Percentiles rank a stretch among this genome's conserved stretches.
Conservation (phyloP, 129 eudicot species). For the Rutidosis leptorrhynchoides region DNA sequence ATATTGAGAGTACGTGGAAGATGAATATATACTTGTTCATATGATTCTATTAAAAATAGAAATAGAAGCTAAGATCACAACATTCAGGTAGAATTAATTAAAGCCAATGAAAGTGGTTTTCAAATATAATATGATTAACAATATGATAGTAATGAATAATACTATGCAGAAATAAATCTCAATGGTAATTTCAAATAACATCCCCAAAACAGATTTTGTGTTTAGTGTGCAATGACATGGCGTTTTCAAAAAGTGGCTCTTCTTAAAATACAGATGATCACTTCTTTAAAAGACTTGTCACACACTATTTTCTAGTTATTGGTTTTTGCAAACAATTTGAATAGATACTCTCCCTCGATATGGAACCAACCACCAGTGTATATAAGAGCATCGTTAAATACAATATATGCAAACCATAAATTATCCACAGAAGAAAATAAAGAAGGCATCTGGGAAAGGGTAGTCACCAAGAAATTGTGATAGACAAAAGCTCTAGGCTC, state of each 20-base stretch:
- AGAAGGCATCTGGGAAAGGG: conserved; percentile 1
- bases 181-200: not conserved
- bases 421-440: not conserved
- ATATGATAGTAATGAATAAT: not conserved
- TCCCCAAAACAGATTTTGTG: not conserved
- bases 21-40: not conserved
- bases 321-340: not conserved
- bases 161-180: not conserved
- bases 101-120: conserved; percentile 1
- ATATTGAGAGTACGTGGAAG: not conserved
- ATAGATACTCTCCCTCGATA: not conserved
- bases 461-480: conserved; percentile 86
- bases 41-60: not conserved
- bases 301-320: not conserved
- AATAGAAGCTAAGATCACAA: not conserved
- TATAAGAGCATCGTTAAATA: not conserved
- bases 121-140: not conserved
- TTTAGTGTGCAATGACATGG: too few species aligned
- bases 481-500: conserved; percentile 94
- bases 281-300: not conserved
- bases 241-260: not conserved
- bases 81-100: not conserved
- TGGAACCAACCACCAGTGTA: not conserved
- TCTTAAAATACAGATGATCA: not conserved
- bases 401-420: not conserved